A percentile compares a stretch with the other conserved stretches of the same genome.
phyloP scores from a whole-genome alignment of 768 basidiomycete genomes.

The Astraeus odoratus region DNA sequence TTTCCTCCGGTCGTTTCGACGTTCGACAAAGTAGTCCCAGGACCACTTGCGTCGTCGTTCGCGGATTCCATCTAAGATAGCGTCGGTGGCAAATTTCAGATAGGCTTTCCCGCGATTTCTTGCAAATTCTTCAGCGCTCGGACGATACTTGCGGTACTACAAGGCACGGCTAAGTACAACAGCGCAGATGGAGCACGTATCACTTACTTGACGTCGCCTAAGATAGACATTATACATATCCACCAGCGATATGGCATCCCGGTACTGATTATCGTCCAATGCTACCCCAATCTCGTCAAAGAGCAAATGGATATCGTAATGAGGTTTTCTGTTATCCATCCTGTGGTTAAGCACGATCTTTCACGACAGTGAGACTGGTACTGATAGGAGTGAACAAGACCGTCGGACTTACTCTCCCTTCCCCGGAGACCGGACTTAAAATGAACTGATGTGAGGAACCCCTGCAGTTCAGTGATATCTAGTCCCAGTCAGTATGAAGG shows the following conservation, averaged over 20 bases:
- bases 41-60: slow-evolving; percentile 84
- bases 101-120: slow-evolving; percentile 60
- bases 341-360: slow-evolving; percentile 81
- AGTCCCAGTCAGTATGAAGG: slow-evolving; percentile 2
- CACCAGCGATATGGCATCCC: slow-evolving; percentile 84
- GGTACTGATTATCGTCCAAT: slow-evolving; percentile 90
- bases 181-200: background rate
- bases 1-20: slow-evolving; percentile 77
- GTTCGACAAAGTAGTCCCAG: slow-evolving; percentile 84
- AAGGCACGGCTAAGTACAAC: slow-evolving; percentile 6
- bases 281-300: slow-evolving; percentile 93
- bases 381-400: background rate
- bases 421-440: slow-evolving; percentile 90
- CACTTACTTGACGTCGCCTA: slow-evolving; percentile 66
- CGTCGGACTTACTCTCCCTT: slow-evolving; percentile 64
- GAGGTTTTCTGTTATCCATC: slow-evolving; percentile 65
- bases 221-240: slow-evolving; percentile 97
- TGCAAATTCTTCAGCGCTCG: slow-evolving; percentile 51
- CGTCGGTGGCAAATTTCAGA: slow-evolving; percentile 69
- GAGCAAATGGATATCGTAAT: slow-evolving; percentile 78
- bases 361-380: slow-evolving; percentile 4
- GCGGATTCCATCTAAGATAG: slow-evolving; percentile 76
- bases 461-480: slow-evolving; percentile 48
- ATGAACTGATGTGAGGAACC: slow-evolving; percentile 75
- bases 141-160: slow-evolving; percentile 76